These are phyloP conservation scores for Musa beccarii DNA, from an alignment of 176 grass and related monocot species.

Conservation along the genomic window DNA sequence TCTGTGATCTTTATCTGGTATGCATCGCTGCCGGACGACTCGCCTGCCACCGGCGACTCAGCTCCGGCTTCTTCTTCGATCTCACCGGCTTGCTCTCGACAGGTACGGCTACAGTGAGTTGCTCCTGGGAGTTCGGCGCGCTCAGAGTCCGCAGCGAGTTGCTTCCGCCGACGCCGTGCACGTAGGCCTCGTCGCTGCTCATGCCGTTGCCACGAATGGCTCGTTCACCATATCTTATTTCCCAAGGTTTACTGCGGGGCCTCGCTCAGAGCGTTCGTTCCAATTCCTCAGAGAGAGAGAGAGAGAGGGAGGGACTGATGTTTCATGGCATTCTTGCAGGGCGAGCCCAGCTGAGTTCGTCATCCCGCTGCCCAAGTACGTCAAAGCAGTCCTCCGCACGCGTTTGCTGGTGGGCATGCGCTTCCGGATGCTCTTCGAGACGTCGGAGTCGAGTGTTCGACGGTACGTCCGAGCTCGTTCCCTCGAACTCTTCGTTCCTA, in stretches of 20 bases:
- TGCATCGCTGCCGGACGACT: background rate
- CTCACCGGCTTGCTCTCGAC: too few relatives aligned
- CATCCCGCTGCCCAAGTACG: conserved; percentile 1
- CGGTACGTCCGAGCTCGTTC: background rate
- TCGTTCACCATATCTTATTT: background rate
- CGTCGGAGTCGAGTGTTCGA: conserved; percentile 10
- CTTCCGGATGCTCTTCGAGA: conserved; percentile 16
- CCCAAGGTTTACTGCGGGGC: background rate
- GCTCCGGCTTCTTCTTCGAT: too few relatives aligned
- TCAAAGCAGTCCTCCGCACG: background rate
- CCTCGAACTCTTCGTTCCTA: too few relatives aligned
- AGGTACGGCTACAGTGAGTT: conserved; percentile 1
- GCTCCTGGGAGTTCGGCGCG: conserved; percentile 5
- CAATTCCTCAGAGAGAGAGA: too few relatives aligned
- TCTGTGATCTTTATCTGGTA: conserved; percentile 12
- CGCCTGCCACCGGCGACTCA: too few relatives aligned
- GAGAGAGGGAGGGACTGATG: too few relatives aligned
- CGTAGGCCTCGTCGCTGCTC: conserved; percentile 5
- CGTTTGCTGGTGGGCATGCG: background rate
- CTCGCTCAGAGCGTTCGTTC: too few relatives aligned
- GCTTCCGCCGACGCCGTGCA: background rate
- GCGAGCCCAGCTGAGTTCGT: conserved; percentile 6
- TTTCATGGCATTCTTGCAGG: background rate
- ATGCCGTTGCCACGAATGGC: conserved; percentile 1
- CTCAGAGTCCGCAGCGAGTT: background rate